These are phyloP conservation scores for Teratosphaeria gauchensis DNA, from an alignment of 2,329 filamentous ascomycete species.

Conservation along the genomic window DNA sequence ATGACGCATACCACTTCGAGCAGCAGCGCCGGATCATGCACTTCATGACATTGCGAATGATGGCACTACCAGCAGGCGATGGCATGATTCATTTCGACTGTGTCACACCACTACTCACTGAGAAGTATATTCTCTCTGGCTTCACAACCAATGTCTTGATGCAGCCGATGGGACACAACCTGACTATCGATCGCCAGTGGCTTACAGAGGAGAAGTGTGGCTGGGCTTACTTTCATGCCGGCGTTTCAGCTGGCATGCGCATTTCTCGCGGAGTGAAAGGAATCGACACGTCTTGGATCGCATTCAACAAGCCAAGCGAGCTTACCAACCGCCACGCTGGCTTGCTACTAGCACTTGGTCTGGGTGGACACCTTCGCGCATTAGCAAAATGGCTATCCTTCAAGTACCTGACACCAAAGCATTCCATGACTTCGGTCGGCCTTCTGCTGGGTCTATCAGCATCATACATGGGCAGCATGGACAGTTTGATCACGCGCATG, in stretches of 20 bases:
- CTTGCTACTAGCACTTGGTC: constrained; percentile 77
- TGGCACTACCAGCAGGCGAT: constrained; percentile 79
- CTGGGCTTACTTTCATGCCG: constrained; percentile 98
- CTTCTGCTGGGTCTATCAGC: constrained; percentile 85
- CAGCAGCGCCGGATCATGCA: constrained; percentile 86
- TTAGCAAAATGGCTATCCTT: constrained; percentile 98
- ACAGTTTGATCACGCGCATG: constrained; percentile 83
- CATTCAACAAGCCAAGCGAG: constrained; percentile 92
- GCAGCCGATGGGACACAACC: constrained; percentile 81
- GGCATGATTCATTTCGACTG: constrained; percentile 82
- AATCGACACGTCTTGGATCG: constrained; percentile 97
- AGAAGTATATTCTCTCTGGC: constrained; percentile 79
- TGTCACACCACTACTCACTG: constrained; percentile 78
- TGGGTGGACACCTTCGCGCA: constrained; percentile 89
- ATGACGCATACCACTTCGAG: constrained; percentile 79
- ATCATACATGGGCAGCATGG: constrained; percentile 94
- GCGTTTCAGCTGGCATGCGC: constrained; percentile 81
- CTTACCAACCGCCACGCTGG: constrained; percentile 94
- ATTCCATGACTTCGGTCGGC: constrained; percentile 97
- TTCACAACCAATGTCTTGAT: constrained; percentile 90
- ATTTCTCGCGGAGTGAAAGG: constrained; percentile 84
- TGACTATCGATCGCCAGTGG: constrained; percentile 78
- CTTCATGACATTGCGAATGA: constrained; percentile 72
- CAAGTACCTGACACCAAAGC: constrained; percentile 97
- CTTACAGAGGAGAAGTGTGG: constrained; percentile 95